Percentiles rank a stretch among this genome's conserved stretches.
These are phyloP conservation scores for Ceratobasidium sp. DNA, from an alignment of 1,284 basidiomycete genomes.

Conservation along the genomic window DNA sequence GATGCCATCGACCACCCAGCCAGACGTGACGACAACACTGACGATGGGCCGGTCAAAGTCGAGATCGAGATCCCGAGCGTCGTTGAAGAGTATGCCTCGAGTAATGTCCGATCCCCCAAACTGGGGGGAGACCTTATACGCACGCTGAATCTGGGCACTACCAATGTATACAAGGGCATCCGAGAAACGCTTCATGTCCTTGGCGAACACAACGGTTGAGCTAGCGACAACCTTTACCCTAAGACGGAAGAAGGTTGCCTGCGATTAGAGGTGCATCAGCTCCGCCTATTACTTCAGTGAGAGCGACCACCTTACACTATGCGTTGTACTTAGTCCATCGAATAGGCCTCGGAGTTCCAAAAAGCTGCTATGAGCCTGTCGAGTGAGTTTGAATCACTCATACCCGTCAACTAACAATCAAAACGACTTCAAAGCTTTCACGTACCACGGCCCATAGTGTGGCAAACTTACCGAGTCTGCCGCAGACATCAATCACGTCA, in stretches of 20 bases:
- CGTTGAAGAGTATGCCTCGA: neutral
- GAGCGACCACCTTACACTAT: too few species aligned
- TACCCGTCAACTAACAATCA: too few species aligned
- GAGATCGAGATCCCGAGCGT: neutral
- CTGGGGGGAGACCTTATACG: neutral
- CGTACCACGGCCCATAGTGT: slow-evolving; percentile 2
- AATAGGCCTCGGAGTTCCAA: neutral
- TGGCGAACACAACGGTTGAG: slow-evolving; percentile 1
- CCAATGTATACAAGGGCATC: neutral
- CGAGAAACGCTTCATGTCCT: slow-evolving; percentile 7
- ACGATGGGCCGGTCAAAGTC: slow-evolving; percentile 12
- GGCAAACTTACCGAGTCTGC: neutral
- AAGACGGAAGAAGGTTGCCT: slow-evolving; percentile 5
- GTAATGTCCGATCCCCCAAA: slow-evolving; percentile 15
- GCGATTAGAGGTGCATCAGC: neutral
- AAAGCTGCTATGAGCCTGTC: slow-evolving; percentile 9
- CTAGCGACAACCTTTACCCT: neutral
- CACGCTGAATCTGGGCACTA: neutral
- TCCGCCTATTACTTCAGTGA: neutral
- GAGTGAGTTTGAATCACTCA: neutral
- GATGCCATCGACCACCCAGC: slow-evolving; percentile 2
- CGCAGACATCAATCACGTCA: neutral
- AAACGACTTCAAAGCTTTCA: too few species aligned
- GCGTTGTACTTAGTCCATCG: too few species aligned
- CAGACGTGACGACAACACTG: neutral